Percentiles rank a stretch among this genome's conserved stretches.
Conservation (phyloP, 176 grass and related monocot genomes). For the Canna indica region DNA sequence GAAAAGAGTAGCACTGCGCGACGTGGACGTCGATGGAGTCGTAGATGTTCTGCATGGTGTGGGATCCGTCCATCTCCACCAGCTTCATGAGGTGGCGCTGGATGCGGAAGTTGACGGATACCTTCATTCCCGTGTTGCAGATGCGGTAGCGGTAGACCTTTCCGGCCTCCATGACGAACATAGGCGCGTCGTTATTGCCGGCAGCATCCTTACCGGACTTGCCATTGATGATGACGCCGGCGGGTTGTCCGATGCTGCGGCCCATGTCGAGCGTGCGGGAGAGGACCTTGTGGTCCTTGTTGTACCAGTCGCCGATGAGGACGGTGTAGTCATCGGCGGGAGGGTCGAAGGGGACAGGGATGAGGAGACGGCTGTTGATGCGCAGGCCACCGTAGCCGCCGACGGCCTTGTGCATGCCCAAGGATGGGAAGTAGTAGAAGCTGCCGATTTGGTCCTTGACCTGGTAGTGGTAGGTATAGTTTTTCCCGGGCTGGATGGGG, state of each 20-base stretch:
- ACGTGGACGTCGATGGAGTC: constrained; percentile 63
- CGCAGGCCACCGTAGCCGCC: constrained; percentile 61
- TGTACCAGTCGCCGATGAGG: constrained; percentile 77
- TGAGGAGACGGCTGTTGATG: constrained; percentile 77
- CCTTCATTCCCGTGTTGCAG: constrained; percentile 81
- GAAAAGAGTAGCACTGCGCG: constrained; percentile 79
- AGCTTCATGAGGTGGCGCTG: constrained; percentile 56
- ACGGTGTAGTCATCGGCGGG: constrained; percentile 56
- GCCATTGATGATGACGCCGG: constrained; percentile 72
- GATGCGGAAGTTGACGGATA: constrained; percentile 66
- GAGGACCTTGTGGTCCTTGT: constrained; percentile 55
- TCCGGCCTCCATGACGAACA: constrained; percentile 57
- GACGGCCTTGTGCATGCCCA: constrained; percentile 67
- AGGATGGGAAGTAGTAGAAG: constrained; percentile 87
- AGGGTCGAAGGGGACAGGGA: constrained; percentile 64
- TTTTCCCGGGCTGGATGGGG: constrained; percentile 66
- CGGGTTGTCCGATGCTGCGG: constrained; percentile 50
- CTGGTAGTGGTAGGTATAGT: constrained; percentile 87
- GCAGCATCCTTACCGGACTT: constrained; percentile 49
- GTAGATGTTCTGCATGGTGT: constrained; percentile 83
- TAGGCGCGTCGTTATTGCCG: constrained; percentile 32
- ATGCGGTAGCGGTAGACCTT: constrained; percentile 73
- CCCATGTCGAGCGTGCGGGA: constrained; percentile 49
- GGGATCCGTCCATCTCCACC: constrained; percentile 88
- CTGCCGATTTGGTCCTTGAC: constrained; percentile 91